Conservation (phyloP, 2,329 filamentous ascomycete species). For the Ophiostoma sp. region DNA sequence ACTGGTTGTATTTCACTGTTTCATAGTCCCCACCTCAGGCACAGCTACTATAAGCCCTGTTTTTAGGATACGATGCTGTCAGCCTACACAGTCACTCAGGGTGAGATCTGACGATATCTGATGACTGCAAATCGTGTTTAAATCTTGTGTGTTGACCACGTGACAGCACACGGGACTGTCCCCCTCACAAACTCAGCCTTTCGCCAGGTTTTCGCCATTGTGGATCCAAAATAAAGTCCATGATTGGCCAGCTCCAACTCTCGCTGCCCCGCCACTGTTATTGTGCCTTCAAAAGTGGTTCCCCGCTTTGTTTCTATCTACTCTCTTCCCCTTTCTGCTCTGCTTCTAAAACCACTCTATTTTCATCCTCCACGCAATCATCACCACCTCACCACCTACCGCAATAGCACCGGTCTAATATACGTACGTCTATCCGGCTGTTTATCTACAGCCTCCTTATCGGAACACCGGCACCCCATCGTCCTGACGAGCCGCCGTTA, state of each 20-base stretch:
- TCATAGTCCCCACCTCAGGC: not conserved
- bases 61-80: not conserved
- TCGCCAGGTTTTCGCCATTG: conserved; percentile 20
- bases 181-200: conserved; percentile 8
- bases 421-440: conserved; percentile 14
- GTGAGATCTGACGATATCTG: not conserved
- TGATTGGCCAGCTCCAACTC: conserved; percentile 21
- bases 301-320: conserved; percentile 15
- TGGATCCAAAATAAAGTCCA: not conserved
- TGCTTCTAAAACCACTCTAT: conserved; percentile 18
- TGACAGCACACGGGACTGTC: not conserved
- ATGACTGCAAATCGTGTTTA: not conserved
- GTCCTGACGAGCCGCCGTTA: not conserved
- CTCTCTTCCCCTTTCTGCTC: conserved; percentile 19
- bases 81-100: not conserved
- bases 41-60: not conserved
- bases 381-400: conserved; percentile 16
- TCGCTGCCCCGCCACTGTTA: conserved; percentile 27
- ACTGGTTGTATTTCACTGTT: not conserved
- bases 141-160: conserved; percentile 4
- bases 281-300: conserved; percentile 18
- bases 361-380: conserved; percentile 14
- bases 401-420: conserved; percentile 12
- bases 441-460: not conserved
- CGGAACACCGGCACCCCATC: not conserved